Evolutionary conservation across 192 early-diverging fungal species (phyloP), one percentile per base, ranked within the genome.

Genomic region (Neocallimastix lanati): DNA sequence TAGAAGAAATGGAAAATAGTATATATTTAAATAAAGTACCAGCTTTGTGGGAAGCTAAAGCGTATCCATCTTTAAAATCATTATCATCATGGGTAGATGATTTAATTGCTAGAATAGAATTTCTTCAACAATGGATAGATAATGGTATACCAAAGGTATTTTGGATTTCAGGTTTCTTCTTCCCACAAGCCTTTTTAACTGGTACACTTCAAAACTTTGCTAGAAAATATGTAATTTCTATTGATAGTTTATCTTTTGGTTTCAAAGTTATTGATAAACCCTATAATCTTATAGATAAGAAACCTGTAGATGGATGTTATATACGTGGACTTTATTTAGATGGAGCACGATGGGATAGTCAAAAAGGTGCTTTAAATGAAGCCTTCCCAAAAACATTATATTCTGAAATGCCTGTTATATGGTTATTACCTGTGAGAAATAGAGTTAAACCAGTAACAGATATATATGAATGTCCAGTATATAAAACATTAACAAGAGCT

Each of bases 101-200:
- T 78, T 79, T 90, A 28, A 83, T 88, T 7, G 82, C 84, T 21
- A 81, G 88, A 28, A 84, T 83, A 58, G 88, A 87, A 12, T 90
- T 90, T 77, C 85, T 90, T 50, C 88, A 89, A 79, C 84, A 86
- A 79, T 90, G 88, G 88, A 87, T 89, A n/a, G 83, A 87, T 76
- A 82, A 77, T 50, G 88, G 88, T 6, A 87, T 89, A 13, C 88
- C 88, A 13, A 81, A 80, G 28, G 84, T 90, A 13, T 90, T 88
- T 76, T 90, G 88, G 88, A 90, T 90, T 29, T 83, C 81, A 28
- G 88, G 88, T 4, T 90, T 90, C 86, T 90, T 90, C 79, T 90
- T 90, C 83, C 88, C 88, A 16, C 88, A 90, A 80, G 87, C 88
- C 16, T 90, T 90, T 82, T 38, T 90, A 27, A 90, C 88, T 2